Evolutionary conservation across 2,329 filamentous ascomycete genomes (phyloP).

Genomic region (Fusarium fracticaudum): DNA sequence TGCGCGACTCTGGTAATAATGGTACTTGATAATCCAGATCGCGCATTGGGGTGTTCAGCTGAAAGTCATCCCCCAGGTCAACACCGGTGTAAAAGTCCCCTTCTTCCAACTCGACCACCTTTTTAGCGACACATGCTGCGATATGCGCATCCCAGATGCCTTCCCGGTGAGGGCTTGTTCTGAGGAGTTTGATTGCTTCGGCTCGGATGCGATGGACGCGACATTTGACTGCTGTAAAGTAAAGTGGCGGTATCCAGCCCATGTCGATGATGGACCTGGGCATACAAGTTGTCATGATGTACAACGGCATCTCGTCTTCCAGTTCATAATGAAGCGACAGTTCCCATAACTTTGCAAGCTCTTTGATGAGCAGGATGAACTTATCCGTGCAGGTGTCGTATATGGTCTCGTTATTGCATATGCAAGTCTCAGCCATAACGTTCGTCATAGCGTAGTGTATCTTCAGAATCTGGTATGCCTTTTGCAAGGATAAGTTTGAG

Average conservation of each 20-base stretch:
- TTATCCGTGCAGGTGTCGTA: conserved; percentile 49
- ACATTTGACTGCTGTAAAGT: conserved; percentile 59
- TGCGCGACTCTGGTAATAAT: conserved; percentile 14
- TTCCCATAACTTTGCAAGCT: conserved; percentile 26
- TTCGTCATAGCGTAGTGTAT: conserved; percentile 54
- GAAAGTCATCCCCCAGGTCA: conserved; percentile 22
- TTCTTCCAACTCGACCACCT: conserved; percentile 54
- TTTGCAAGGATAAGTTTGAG: conserved; percentile 27
- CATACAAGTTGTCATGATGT: conserved; percentile 40
- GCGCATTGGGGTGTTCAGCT: conserved; percentile 2
- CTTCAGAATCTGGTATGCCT: conserved; percentile 45
- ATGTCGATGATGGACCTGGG: conserved; percentile 52
- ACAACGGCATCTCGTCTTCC: conserved; percentile 3
- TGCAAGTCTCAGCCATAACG: conserved; percentile 53
- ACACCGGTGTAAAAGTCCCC: conserved; percentile 26
- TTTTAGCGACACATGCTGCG: conserved; percentile 45
- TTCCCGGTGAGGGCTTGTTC: conserved; percentile 47
- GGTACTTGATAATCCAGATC: conserved; percentile 19
- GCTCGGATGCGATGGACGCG: conserved; percentile 53
- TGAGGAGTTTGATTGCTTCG: conserved; percentile 49
- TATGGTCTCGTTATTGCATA: conserved; percentile 46
- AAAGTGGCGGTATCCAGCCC: conserved; percentile 57
- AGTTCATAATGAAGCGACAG: conserved; percentile 9
- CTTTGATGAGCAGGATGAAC: conserved; percentile 48
- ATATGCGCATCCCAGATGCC: conserved; percentile 54